phyloP scores from a whole-genome alignment of 768 basidiomycete genomes.

The Lanmaoa rubissima region DNA sequence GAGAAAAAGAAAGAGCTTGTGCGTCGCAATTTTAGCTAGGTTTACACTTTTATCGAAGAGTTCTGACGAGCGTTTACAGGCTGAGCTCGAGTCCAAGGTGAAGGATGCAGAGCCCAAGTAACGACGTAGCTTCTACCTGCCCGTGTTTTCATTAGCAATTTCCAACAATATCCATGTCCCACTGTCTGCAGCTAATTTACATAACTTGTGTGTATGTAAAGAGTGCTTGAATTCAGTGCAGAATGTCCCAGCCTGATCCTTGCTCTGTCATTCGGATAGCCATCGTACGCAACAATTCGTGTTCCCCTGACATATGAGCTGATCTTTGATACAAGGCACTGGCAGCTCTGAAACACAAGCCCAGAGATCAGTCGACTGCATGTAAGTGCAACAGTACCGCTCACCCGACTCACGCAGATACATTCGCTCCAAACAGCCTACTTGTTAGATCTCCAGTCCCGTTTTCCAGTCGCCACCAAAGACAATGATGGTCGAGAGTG shows the following conservation, averaged over 20 bases:
- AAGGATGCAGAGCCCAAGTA: conserved; percentile 25
- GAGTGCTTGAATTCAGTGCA: background rate
- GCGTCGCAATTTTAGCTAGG: conserved; percentile 16
- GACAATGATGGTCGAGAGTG: conserved; percentile 9
- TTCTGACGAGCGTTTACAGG: conserved; percentile 21
- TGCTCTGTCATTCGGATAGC: conserved; percentile 20
- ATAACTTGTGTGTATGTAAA: background rate
- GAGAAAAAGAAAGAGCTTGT: conserved; percentile 34
- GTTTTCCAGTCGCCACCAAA: conserved; percentile 19
- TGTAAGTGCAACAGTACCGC: conserved; percentile 9
- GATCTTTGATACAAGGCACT: conserved; percentile 15
- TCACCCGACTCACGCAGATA: background rate
- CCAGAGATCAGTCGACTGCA: conserved; percentile 22
- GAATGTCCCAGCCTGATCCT: conserved; percentile 13
- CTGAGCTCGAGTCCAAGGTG: conserved; percentile 30
- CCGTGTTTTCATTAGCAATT: conserved; percentile 6
- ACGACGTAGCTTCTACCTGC: background rate
- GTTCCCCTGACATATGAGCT: background rate
- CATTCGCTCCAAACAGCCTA: conserved; percentile 21
- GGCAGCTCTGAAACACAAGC: conserved; percentile 25
- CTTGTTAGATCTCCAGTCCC: conserved; percentile 26
- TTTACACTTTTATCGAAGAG: conserved; percentile 12
- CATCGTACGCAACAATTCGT: conserved; percentile 18
- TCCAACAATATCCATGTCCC: background rate
- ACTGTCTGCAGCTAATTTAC: background rate